Evolutionary conservation across 305 asterid genomes (phyloP), one percentile per base, ranked within the genome.

Genomic region (Solanum aculeatissimum): DNA sequence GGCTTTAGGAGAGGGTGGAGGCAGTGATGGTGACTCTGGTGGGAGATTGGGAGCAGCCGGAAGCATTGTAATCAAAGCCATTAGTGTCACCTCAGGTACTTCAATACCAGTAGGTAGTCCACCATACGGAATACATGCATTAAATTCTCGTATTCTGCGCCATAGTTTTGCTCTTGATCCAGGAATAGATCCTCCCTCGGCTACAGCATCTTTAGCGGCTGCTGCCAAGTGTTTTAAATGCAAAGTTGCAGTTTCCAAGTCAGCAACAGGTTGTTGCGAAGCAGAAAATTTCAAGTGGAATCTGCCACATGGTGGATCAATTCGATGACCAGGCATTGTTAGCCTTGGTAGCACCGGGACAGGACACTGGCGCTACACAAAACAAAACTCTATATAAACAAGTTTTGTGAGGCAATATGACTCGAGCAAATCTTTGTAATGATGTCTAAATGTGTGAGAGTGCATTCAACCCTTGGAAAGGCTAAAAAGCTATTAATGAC

Each of bases 81-180:
- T 97, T 88, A 97, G 90, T 54, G 98, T 95, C 89, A 97, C 99
- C 91, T 97, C 99, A 74, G 99, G 98, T 81, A 97, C 99, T 87
- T 97, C 99, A 90, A 92, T 87, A 85, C 87, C 92, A 82, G 92
- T 91, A 81, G 99, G 98, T 53, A 97, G 97, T 83, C 99, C 99
- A 90, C 90, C 86, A 86, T 90, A 93, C 85, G 98, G 98, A 87
- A 97, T 83, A 84, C 98, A 95, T 54, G 98, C 98, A 92, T 97
- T 97, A 90, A 97, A 95, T 88, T 97, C 99, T 88, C 99, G 93
- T 86, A 97, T 95, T 88, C 99, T 90, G 55, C 99, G 98, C 99
- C 99, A 97, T 85, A 97, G 86, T 89, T 95, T 97, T 88, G 99
- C 99, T 91, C 98, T 94, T 87, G 99, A 97, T 89, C 99, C 99